Evolutionary conservation across 176 grass and related monocot genomes (phyloP), one percentile per base, ranked within the genome.

Genomic region (Themeda triandra): DNA sequence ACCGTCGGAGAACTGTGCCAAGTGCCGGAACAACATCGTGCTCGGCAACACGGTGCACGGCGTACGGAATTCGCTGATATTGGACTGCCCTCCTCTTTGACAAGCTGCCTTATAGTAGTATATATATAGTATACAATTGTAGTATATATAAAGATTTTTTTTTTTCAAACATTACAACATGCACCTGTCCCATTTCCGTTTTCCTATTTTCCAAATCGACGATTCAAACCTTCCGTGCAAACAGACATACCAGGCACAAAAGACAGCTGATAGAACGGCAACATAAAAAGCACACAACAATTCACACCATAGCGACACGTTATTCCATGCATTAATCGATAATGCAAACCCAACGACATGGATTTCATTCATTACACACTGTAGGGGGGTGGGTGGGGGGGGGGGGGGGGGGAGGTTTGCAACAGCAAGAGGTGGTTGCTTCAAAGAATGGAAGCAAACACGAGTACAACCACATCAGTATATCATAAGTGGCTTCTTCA

Each of bases 371-470:
- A 91, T 91, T 86, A 83, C 83, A 83, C 21, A 92, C 70, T 84
- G 69, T 86, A 86, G 69, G 53, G 46, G n/a, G n/a, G n/a, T n/a
- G n/a, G n/a, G n/a, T n/a, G n/a, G n/a, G n/a, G n/a, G n/a, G n/a
- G n/a, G n/a, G n/a, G n/a, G n/a, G 35, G 79, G 51, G 63, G 62
- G 30, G 62, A 83, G 24, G 76, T 82, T 72, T 35, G 25, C 76
- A 88, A 88, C 80, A 80, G 82, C 77, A 90, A 88, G 88, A 62
- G 90, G 87, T 93, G 86, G 73, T 87, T 89, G 82, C 88, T 88
- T 89, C 90, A 86, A 95, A 93, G 83, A 95, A 95, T 80, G 86
- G 77, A 92, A 92, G 80, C 83, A 81, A 92, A 85, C 75, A 84
- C 79, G 84, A 41, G 82, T 81, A 93, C 88, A 91, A 80, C 76